Conservation (phyloP, 179 eudicot species). For the Beta macrorhiza region DNA sequence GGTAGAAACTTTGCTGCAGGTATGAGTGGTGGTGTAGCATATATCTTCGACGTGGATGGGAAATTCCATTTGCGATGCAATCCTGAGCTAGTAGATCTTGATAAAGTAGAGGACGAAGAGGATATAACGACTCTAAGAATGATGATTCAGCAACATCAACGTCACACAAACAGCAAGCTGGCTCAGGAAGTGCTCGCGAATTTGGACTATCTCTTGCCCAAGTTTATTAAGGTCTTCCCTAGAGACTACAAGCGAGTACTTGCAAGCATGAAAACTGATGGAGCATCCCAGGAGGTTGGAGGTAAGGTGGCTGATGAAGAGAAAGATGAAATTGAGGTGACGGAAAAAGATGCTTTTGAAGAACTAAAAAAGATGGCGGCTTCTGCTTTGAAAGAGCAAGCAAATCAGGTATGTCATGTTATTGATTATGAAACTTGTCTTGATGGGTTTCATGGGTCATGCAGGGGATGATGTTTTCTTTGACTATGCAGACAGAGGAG, state of each 20-base stretch:
- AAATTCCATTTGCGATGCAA: slow-evolving; percentile 73
- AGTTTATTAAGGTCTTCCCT: slow-evolving; percentile 91
- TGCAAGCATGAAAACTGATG: slow-evolving; percentile 59
- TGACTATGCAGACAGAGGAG: slow-evolving; percentile 38
- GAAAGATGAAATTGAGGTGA: slow-evolving; percentile 64
- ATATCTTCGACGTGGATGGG: slow-evolving; percentile 77
- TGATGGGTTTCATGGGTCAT: not conserved
- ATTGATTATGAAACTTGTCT: not conserved
- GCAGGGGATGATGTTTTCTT: not conserved
- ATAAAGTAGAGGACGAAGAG: slow-evolving; percentile 85
- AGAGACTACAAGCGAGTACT: slow-evolving; percentile 88
- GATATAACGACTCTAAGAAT: slow-evolving; percentile 80
- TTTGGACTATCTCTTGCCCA: slow-evolving; percentile 73
- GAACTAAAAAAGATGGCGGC: slow-evolving; percentile 82
- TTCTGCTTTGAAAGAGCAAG: slow-evolving; percentile 34
- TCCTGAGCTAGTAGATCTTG: slow-evolving; percentile 88
- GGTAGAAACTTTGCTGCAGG: slow-evolving; percentile 99
- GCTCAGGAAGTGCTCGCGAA: slow-evolving; percentile 82
- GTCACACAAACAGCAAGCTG: slow-evolving; percentile 81
- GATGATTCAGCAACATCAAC: slow-evolving; percentile 98
- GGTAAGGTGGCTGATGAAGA: slow-evolving; percentile 51
- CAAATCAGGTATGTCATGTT: slow-evolving; percentile 38
- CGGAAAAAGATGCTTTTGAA: slow-evolving; percentile 80
- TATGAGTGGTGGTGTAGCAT: slow-evolving; percentile 98
- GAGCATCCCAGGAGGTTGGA: slow-evolving; percentile 47